Evolutionary conservation across 306 rosid genomes (phyloP), one percentile per base, ranked within the genome.

Genomic region (Pueraria montana): DNA sequence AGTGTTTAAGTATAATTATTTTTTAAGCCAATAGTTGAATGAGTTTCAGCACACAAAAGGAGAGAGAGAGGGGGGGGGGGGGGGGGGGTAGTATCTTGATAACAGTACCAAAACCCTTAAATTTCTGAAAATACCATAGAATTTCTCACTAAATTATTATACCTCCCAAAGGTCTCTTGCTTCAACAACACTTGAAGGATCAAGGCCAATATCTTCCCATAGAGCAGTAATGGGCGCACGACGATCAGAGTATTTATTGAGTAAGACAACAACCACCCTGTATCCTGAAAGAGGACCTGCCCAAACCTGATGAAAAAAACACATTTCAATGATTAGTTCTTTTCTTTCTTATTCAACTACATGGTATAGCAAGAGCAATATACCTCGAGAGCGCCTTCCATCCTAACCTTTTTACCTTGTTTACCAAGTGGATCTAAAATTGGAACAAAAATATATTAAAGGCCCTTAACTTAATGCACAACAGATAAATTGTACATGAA

Each of bases 81-180:
- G 3, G 3, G 3, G 3, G 32, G 3, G 2, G 2, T 30, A n/a
- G n/a, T n/a, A n/a, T 30, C 32, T 30, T 4, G 3, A 30, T 30
- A 30, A 30, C 32, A 30, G 3, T 30, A 2, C 32, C 2, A 30
- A 30, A 30, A 30, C 2, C 32, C 32, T 30, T 30, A 30, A 30
- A 30, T 30, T 30, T 30, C 34, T 30, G 34, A 30, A 30, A 30
- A 30, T 30, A 30, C 34, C 34, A 30, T 30, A 30, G 34, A 30
- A 30, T 43, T 43, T 43, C 42, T 43, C 16, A 45, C 49, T 45
- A 10, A 45, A 11, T 56, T 56, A 20, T 56, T 7, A 13, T 89
- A 95, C 98, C 99, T 95, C 78, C 98, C 99, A 95, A 76, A 95
- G 86, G 66, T 95, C 99, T 89, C 98, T 89, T 11, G 94, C 98